Evolutionary conservation across 208 protist species (phyloP), one percentile per base, ranked within the genome.

Genomic region (Blechomonas ayalai): DNA sequence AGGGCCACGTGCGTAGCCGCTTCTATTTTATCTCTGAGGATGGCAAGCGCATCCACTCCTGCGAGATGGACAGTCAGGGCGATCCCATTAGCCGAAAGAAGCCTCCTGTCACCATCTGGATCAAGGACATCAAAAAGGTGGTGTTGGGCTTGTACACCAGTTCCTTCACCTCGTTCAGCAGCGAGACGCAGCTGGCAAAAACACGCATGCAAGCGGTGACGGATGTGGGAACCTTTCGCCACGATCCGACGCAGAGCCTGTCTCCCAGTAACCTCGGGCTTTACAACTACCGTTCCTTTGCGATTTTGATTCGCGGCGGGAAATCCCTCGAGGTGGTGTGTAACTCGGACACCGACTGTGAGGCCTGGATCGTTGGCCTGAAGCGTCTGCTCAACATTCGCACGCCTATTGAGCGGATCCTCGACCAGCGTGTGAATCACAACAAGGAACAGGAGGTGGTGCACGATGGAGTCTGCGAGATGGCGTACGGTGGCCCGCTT

Each of bases 21-120:
- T 92, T 89, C 52, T 91, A 88, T 57, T 95, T 92, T 52, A 46
- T 95, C 42, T 95, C 87, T 29, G 82, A 93, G 2, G 81, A 93
- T 62, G 63, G 64, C 50, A 88, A 82, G 53, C 67, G 74, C 53
- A 92, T 95, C 49, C 82, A 87, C 48, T 84, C 83, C 3, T 93
- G 79, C 43, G 88, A 95, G 37, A 56, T 95, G n/a, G 82, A 92
- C 59, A 57, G 70, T 47, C 59, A 73, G 20, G 83, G 80, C 10
- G 24, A 47, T 2, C 82, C 82, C 16, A 76, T 94, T 49, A 93
- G 75, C 67, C 76, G 73, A 16, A 73, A 71, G 33, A 87, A 90
- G 61, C 88, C 88, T 12, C 63, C 88, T 5, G 80, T 92, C 15
- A 90, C 88, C 4, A 72, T 92, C 31, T 83, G 38, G 58, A 29